Evolutionary conservation across 2,329 filamentous ascomycete genomes (phyloP).

Genomic region (Chaetomiaceae sp.): DNA sequence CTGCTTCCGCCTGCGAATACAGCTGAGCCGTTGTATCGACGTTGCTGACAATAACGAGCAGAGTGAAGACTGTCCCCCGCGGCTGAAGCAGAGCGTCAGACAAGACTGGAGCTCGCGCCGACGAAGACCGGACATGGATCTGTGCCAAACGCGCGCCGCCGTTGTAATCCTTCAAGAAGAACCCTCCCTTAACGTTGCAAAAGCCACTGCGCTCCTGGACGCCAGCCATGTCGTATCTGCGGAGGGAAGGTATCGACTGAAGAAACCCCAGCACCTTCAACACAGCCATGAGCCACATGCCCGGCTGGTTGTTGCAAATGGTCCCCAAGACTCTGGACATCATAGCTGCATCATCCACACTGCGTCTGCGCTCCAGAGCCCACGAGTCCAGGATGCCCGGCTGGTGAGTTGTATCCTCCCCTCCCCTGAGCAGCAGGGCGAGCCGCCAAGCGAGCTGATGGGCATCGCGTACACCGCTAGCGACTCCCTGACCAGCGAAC

Average conservation of each 20-base stretch:
- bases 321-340: neutral
- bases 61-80: neutral
- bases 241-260: neutral
- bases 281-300: neutral
- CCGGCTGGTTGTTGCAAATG: neutral
- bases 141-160: neutral
- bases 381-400: neutral
- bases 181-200: neutral
- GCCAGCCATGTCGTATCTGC: neutral
- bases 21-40: neutral
- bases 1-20: neutral
- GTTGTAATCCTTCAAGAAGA: neutral
- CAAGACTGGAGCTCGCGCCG: neutral
- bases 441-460: neutral
- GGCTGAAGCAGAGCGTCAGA: neutral
- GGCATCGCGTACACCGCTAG: neutral
- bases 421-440: neutral
- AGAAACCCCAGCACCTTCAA: neutral
- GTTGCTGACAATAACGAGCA: neutral
- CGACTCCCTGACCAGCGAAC: neutral
- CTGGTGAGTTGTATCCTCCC: neutral
- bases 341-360: neutral
- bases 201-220: neutral
- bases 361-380: neutral
- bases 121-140: neutral